Evolutionary conservation across 306 rosid genomes (phyloP).

Genomic region (Calophaca sinica): DNA sequence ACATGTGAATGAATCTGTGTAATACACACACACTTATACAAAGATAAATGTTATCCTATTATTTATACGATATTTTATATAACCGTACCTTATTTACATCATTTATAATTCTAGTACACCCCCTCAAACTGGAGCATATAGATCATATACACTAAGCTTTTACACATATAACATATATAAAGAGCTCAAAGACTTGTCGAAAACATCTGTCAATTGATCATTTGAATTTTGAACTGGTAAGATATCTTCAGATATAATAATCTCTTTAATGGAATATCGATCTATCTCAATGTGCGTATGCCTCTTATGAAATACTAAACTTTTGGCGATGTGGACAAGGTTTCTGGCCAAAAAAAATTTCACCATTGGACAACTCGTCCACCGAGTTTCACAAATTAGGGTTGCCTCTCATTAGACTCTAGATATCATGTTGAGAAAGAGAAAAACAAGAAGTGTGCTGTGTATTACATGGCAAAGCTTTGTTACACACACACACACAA

Average conservation of each 20-base stretch:
- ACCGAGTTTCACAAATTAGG: neutral
- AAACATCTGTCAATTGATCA: neutral
- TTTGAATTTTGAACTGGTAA: neutral
- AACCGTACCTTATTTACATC: neutral
- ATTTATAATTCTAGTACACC: neutral
- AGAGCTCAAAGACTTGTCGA: neutral
- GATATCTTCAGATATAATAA: neutral
- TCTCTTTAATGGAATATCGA: too few relatives aligned
- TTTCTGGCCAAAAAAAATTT: neutral
- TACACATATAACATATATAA: neutral
- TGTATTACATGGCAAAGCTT: neutral
- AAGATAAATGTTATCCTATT: neutral
- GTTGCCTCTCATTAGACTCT: neutral
- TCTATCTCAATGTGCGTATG: too few relatives aligned
- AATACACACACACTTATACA: too few relatives aligned
- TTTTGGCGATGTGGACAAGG: neutral
- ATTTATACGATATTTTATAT: neutral
- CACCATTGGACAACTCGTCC: neutral
- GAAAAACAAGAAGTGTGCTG: neutral
- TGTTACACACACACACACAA: neutral
- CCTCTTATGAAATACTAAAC: neutral
- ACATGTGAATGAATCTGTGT: neutral
- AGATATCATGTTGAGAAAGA: neutral
- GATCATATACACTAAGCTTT: neutral
- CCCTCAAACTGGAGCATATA: neutral